These are phyloP conservation scores for Pseudonitzschia multiseries DNA, from an alignment of 108 stramenopile genomes.

Conservation along the genomic window DNA sequence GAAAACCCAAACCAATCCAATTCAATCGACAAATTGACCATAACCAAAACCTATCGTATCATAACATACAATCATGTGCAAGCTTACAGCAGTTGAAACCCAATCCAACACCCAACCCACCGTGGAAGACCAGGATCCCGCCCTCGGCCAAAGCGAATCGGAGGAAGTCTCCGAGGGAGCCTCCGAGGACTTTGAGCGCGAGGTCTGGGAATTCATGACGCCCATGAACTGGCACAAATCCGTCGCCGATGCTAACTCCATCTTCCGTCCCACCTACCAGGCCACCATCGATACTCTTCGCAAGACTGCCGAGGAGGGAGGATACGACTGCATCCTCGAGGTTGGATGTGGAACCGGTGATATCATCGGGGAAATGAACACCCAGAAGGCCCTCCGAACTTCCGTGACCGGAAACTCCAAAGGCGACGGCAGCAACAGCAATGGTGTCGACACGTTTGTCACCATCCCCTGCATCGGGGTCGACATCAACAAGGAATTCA, in stretches of 20 bases:
- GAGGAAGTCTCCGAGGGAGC: neutral
- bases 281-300: slow-evolving; percentile 35
- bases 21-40: no score
- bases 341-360: slow-evolving; percentile 56
- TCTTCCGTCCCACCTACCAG: slow-evolving; percentile 44
- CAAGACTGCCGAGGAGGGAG: slow-evolving; percentile 29
- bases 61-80: neutral
- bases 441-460: neutral
- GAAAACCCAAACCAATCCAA: no score
- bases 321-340: slow-evolving; percentile 44
- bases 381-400: slow-evolving; percentile 4
- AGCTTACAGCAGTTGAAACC: neutral
- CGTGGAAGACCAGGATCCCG: neutral
- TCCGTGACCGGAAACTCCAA: neutral
- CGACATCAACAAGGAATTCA: slow-evolving; percentile 45
- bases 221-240: slow-evolving; percentile 40
- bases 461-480: slow-evolving; percentile 39
- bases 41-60: no score
- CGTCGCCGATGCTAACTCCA: slow-evolving; percentile 26
- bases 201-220: slow-evolving; percentile 37
- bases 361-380: slow-evolving; percentile 36
- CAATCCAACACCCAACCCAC: neutral
- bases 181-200: slow-evolving; percentile 20
- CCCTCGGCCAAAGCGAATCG: neutral
- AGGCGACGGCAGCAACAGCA: neutral